Conservation (phyloP, 2,329 filamentous ascomycete species). For the Claviceps maximensis region DNA sequence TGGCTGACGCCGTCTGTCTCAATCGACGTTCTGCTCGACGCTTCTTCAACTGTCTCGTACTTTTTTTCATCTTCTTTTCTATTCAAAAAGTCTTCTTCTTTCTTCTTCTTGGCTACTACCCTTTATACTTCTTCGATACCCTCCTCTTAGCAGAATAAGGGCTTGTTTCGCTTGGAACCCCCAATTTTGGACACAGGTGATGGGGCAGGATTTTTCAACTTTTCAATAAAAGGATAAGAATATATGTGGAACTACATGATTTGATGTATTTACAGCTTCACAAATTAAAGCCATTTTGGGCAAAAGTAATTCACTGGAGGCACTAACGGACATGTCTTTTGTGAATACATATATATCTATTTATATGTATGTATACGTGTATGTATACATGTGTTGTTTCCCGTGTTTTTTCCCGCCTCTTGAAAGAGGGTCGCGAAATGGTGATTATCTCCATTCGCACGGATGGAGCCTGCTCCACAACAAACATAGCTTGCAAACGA, state of each 20-base stretch:
- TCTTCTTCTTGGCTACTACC: background rate
- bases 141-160: constrained; percentile 5
- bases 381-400: no score
- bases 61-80: constrained; percentile 1
- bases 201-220: background rate
- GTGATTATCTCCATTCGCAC: no score
- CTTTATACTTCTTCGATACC: constrained; percentile 11
- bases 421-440: no score
- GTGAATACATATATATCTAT: no score
- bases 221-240: no score
- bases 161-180: background rate
- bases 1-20: background rate
- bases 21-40: background rate
- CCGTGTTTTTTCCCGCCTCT: no score
- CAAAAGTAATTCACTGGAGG: background rate
- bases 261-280: constrained; percentile 5
- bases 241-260: constrained; percentile 3
- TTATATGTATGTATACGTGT: no score
- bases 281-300: background rate
- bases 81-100: background rate
- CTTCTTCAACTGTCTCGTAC: background rate
- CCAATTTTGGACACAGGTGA: background rate
- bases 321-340: background rate
- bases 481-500: no score
- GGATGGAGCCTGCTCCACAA: no score